Evolutionary conservation across 257 asterid genomes (phyloP).

Genomic region (Euphrasia confusa): DNA sequence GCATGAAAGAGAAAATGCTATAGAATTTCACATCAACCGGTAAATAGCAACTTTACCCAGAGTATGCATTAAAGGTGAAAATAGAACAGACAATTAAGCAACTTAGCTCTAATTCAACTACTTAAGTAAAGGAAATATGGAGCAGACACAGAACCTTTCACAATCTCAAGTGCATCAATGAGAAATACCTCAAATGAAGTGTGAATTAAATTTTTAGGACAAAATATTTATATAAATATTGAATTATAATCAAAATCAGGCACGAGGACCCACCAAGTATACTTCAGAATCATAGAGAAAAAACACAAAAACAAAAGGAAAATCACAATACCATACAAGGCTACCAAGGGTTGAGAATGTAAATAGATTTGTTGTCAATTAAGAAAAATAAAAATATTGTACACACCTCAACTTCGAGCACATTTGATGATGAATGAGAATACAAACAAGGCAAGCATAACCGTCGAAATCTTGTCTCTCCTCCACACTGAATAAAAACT

Average conservation of each 20-base stretch:
- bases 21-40: constrained; percentile 8
- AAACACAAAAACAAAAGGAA: constrained; percentile 1
- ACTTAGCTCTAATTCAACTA: constrained; percentile 18
- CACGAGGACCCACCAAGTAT: constrained; percentile 17
- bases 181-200: neutral
- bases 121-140: constrained; percentile 11
- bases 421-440: constrained; percentile 92
- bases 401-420: constrained; percentile 90
- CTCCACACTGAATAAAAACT: constrained; percentile 91
- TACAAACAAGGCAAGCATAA: constrained; percentile 82
- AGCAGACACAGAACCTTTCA: constrained; percentile 12
- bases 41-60: constrained; percentile 16
- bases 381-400: constrained; percentile 10
- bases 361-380: neutral
- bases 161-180: constrained; percentile 9
- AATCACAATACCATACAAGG: neutral
- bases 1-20: constrained; percentile 5
- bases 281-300: constrained; percentile 2
- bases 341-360: constrained; percentile 6
- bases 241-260: constrained; percentile 15
- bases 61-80: constrained; percentile 10
- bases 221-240: neutral
- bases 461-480: constrained; percentile 93
- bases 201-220: neutral
- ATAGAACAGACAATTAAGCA: constrained; percentile 4